Evolutionary conservation across 2,329 filamentous ascomycete genomes (phyloP).

Genomic region (Teratosphaeria nubilosa): DNA sequence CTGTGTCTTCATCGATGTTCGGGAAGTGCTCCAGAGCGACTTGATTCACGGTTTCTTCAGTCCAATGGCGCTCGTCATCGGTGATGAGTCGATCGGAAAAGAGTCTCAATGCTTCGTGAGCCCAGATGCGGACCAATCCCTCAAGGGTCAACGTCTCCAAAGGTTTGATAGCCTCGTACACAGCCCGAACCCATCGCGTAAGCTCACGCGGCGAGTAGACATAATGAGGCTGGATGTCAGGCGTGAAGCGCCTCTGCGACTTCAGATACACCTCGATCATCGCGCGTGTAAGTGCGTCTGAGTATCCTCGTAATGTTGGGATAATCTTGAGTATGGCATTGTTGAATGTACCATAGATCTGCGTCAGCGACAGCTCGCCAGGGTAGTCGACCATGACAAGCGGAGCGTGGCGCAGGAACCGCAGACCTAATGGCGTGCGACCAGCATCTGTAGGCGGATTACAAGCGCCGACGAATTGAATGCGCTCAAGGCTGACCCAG

Average conservation of each 20-base stretch:
- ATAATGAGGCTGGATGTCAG: constrained; percentile 95
- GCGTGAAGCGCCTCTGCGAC: constrained; percentile 88
- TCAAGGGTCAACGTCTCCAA: constrained; percentile 81
- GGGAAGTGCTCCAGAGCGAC: constrained; percentile 91
- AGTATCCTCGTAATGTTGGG: constrained; percentile 85
- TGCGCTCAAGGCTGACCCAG: constrained; percentile 94
- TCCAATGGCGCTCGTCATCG: constrained; percentile 93
- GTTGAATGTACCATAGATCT: constrained; percentile 99
- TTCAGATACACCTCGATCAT: constrained; percentile 97
- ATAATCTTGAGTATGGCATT: constrained; percentile 93
- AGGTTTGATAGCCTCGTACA: constrained; percentile 93
- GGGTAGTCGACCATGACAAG: constrained; percentile 99
- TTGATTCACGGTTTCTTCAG: constrained; percentile 72
- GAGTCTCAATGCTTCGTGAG: constrained; percentile 86
- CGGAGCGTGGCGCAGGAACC: constrained; percentile 94
- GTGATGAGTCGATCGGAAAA: constrained; percentile 96
- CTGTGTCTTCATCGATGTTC: constrained; percentile 81
- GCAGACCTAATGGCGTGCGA: constrained; percentile 82
- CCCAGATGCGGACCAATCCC: constrained; percentile 92
- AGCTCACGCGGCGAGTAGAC: constrained; percentile 98
- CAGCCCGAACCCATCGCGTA: constrained; percentile 91
- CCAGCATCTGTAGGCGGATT: constrained; percentile 97
- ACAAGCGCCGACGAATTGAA: constrained; percentile 97
- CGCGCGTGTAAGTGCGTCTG: constrained; percentile 84
- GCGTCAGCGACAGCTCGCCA: constrained; percentile 82